A percentile compares a stretch with the other conserved stretches of the same genome.
Conservation (phyloP, 139 green algal species). For the Penium margaritaceum region DNA sequence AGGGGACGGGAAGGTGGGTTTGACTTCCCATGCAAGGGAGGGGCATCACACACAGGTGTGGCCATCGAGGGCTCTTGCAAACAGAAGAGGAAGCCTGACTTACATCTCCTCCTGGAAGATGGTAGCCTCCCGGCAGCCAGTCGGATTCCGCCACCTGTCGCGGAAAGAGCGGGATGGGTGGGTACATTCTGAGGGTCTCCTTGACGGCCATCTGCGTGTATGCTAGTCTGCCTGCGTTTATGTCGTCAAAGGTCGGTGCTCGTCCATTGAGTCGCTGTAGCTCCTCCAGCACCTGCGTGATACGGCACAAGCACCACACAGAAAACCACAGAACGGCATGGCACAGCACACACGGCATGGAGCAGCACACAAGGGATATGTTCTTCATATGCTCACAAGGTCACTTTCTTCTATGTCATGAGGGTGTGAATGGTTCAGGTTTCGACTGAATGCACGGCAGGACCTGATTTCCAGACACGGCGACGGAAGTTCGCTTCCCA, state of each 20-base stretch:
- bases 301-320: not conserved
- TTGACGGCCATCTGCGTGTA: slow-evolving; percentile 52
- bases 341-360: too few relatives aligned
- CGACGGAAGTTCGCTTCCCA: too few relatives aligned
- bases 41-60: too few relatives aligned
- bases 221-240: slow-evolving; percentile 15
- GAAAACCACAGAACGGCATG: not conserved
- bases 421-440: not conserved
- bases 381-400: too few relatives aligned
- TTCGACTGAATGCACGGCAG: too few relatives aligned
- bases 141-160: slow-evolving; percentile 53
- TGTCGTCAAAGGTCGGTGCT: slow-evolving; percentile 46
- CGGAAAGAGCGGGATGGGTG: slow-evolving; percentile 65
- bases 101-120: slow-evolving; percentile 56
- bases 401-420: not conserved
- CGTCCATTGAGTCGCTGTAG: slow-evolving; percentile 51
- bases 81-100: too few relatives aligned
- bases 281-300: slow-evolving; percentile 46
- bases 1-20: not conserved
- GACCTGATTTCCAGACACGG: too few relatives aligned
- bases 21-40: too few relatives aligned
- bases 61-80: too few relatives aligned
- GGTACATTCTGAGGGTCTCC: slow-evolving; percentile 62
- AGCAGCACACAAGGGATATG: too few relatives aligned
- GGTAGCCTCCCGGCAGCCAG: slow-evolving; percentile 58